These are phyloP conservation scores for Penicillium expansum DNA, from an alignment of 2,329 filamentous ascomycete genomes.

Conservation along the genomic window DNA sequence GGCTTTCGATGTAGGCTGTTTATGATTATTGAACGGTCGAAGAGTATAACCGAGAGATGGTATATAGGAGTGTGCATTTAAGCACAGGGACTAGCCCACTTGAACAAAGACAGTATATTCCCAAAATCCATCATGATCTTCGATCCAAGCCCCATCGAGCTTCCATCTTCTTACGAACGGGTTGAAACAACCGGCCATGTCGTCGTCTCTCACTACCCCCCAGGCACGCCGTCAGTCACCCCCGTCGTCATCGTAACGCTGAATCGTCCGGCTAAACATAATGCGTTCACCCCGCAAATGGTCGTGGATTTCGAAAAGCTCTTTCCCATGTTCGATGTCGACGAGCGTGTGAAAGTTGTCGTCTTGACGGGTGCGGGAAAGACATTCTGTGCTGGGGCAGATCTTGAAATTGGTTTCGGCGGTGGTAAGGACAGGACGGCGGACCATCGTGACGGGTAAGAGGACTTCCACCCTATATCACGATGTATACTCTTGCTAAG, in stretches of 20 bases:
- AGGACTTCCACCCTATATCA: neutral
- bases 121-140: constrained; percentile 18
- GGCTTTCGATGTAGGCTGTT: neutral
- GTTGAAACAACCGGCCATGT: constrained; percentile 34
- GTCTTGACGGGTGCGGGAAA: constrained; percentile 53
- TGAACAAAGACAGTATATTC: neutral
- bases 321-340: constrained; percentile 46
- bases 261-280: constrained; percentile 57
- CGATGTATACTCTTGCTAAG: constrained; percentile 38
- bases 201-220: constrained; percentile 38
- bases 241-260: constrained; percentile 51
- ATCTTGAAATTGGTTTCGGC: constrained; percentile 54
- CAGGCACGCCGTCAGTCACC: constrained; percentile 49
- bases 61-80: neutral
- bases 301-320: constrained; percentile 45
- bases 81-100: neutral
- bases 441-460: constrained; percentile 56
- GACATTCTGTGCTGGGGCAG: constrained; percentile 54
- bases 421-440: constrained; percentile 33
- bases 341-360: constrained; percentile 54
- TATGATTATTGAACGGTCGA: neutral
- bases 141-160: constrained; percentile 18
- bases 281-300: constrained; percentile 56
- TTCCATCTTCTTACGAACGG: constrained; percentile 22
- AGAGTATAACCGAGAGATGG: neutral